These are phyloP conservation scores for Citrus cavaleriei DNA, from an alignment of 345 rosid species.

Conservation along the genomic window DNA sequence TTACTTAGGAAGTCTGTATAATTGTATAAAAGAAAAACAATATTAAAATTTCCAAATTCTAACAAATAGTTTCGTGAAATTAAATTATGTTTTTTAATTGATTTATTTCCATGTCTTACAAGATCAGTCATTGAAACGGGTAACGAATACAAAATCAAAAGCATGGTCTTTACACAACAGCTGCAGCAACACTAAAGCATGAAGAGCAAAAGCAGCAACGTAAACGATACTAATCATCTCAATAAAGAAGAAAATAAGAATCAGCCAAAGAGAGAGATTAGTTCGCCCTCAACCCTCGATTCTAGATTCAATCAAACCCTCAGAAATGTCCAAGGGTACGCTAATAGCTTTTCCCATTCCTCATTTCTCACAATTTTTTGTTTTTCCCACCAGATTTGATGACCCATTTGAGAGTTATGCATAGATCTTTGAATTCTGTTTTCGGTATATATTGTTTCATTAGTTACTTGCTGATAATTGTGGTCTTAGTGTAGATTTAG, in stretches of 20 bases:
- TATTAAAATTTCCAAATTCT: neutral
- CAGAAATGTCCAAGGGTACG: conserved; percentile 85
- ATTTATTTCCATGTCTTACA: neutral
- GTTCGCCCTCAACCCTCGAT: conserved; percentile 45
- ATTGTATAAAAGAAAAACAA: neutral
- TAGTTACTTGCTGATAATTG: neutral
- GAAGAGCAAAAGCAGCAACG: conserved; percentile 24
- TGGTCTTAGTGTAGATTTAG: neutral
- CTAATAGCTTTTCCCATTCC: neutral
- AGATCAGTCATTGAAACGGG: neutral
- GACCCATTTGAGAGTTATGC: conserved; percentile 6
- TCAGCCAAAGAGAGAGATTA: conserved; percentile 31
- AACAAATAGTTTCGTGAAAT: neutral
- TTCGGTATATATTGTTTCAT: neutral
- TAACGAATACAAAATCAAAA: neutral
- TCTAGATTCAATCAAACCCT: conserved; percentile 91
- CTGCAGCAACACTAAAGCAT: conserved; percentile 17
- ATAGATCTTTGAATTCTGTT: conserved; percentile 12
- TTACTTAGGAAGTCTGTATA: too few relatives aligned
- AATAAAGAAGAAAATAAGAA: neutral
- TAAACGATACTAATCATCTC: conserved; percentile 7
- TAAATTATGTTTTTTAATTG: neutral
- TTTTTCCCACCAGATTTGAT: conserved; percentile 16
- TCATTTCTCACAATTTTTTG: neutral
- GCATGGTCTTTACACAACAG: conserved; percentile 13